Evolutionary conservation across 2,329 filamentous ascomycete species (phyloP).

Genomic region (Alternaria alternata): DNA sequence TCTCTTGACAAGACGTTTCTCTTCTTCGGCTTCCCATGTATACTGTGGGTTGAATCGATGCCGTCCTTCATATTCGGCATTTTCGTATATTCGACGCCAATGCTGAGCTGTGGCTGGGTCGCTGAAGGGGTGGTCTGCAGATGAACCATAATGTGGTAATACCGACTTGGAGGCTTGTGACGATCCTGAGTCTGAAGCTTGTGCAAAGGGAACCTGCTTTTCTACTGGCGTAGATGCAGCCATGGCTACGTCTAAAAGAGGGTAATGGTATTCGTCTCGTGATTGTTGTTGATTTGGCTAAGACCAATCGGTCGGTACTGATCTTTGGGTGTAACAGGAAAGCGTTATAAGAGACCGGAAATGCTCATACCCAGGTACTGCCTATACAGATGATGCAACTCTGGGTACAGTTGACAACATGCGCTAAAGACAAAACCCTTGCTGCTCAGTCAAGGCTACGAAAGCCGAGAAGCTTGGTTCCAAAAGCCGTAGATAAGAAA

Average conservation of each 20-base stretch:
- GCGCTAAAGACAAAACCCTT: conserved; percentile 3
- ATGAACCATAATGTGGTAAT: conserved; percentile 20
- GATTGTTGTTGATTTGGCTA: conserved; percentile 14
- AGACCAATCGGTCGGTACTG: conserved; percentile 14
- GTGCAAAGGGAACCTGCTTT: conserved; percentile 29
- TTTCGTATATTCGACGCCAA: conserved; percentile 39
- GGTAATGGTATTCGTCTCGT: conserved; percentile 9
- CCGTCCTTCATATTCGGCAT: conserved; percentile 44
- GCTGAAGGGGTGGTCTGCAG: conserved; percentile 33
- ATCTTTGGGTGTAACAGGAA: conserved; percentile 15
- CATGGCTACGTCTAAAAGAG: conserved; percentile 18
- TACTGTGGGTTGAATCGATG: conserved; percentile 60
- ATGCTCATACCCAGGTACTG: conserved; percentile 1
- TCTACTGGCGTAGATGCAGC: conserved; percentile 15
- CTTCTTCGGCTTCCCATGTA: conserved; percentile 57
- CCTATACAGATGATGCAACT: conserved; percentile 31
- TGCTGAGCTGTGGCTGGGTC: conserved; percentile 34
- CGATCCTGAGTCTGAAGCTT: conserved; percentile 26
- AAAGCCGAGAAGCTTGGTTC: conserved; percentile 4
- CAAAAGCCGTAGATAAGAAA: conserved; percentile 13
- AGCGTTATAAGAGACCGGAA: conserved; percentile 26
- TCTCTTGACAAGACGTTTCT: conserved; percentile 57
- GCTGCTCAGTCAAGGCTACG: conserved; percentile 13
- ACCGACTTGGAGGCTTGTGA: conserved; percentile 13
- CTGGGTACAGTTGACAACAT: conserved; percentile 29